These are phyloP conservation scores for Gamarada debralockiae DNA, from an alignment of 495 filamentous ascomycete genomes.

Conservation along the genomic window DNA sequence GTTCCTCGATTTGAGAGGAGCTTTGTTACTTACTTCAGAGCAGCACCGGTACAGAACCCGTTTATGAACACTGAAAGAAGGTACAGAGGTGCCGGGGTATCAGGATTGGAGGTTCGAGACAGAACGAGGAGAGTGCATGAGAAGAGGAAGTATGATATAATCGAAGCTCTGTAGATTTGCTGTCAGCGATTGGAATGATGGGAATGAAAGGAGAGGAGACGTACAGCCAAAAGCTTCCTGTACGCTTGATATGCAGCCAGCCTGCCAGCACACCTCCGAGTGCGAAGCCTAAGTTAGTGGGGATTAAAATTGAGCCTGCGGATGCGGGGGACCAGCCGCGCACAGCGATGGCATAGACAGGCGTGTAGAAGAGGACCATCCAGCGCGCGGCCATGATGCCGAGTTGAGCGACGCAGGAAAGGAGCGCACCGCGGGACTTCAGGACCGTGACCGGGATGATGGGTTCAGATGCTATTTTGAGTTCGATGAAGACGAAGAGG, in stretches of 20 bases:
- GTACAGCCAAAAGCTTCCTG: constrained; percentile 60
- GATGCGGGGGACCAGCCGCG: constrained; percentile 58
- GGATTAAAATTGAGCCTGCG: constrained; percentile 68
- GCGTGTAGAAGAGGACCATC: constrained; percentile 73
- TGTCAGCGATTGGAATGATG: neutral
- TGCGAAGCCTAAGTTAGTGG: constrained; percentile 73
- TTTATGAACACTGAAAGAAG: constrained; percentile 56
- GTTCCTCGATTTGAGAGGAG: no score
- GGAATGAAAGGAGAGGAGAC: constrained; percentile 4
- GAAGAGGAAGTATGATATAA: constrained; percentile 21
- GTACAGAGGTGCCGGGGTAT: constrained; percentile 35
- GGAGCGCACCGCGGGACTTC: constrained; percentile 55
- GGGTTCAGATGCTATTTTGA: constrained; percentile 51
- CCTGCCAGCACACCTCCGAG: constrained; percentile 66
- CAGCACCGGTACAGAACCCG: constrained; percentile 64
- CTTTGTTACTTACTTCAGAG: no score
- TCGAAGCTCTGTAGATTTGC: constrained; percentile 37
- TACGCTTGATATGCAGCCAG: constrained; percentile 62
- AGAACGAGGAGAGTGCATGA: constrained; percentile 14
- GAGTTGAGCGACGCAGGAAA: constrained; percentile 65
- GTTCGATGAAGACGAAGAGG: constrained; percentile 60
- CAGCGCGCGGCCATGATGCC: constrained; percentile 74
- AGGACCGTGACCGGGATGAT: constrained; percentile 67
- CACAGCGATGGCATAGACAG: constrained; percentile 69
- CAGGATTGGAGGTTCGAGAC: constrained; percentile 11